phyloP scores from a whole-genome alignment of 352 stramenopile species.

The Globisporangium cystogenes region DNA sequence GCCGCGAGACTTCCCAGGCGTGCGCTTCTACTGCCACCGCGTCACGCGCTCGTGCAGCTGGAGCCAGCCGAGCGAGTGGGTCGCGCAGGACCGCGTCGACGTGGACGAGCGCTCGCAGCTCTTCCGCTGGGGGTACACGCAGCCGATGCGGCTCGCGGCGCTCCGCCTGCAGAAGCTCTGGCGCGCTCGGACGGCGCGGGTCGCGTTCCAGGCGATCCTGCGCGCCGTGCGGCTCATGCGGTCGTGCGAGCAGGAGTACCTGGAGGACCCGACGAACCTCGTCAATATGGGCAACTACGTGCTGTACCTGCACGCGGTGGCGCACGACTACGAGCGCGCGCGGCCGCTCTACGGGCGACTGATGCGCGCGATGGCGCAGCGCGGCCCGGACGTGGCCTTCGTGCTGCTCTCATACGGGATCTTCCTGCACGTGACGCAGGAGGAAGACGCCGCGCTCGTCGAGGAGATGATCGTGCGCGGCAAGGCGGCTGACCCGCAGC shows the following conservation, averaged over 20 bases:
- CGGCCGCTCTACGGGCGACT: constrained; percentile 59
- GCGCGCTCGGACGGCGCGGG: constrained; percentile 42
- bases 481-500: constrained; percentile 42
- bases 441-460: constrained; percentile 58
- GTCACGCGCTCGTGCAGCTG: constrained; percentile 63
- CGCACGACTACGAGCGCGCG: constrained; percentile 75
- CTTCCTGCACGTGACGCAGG: constrained; percentile 66
- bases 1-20: constrained; percentile 29
- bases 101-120: constrained; percentile 53
- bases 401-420: constrained; percentile 75
- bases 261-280: constrained; percentile 69
- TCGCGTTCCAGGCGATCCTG: constrained; percentile 55
- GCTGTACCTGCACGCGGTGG: constrained; percentile 70
- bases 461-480: constrained; percentile 63
- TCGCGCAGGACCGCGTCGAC: constrained; percentile 26
- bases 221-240: constrained; percentile 66
- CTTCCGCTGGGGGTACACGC: constrained; percentile 59
- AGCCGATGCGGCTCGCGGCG: constrained; percentile 41
- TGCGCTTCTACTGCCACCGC: constrained; percentile 72
- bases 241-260: constrained; percentile 61
- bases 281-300: constrained; percentile 81
- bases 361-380: constrained; percentile 69
- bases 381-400: constrained; percentile 71
- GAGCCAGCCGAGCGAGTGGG: constrained; percentile 59
- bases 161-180: constrained; percentile 48